Conservation (phyloP, 2,329 filamentous ascomycete species). For the Westerdykella sp. region DNA sequence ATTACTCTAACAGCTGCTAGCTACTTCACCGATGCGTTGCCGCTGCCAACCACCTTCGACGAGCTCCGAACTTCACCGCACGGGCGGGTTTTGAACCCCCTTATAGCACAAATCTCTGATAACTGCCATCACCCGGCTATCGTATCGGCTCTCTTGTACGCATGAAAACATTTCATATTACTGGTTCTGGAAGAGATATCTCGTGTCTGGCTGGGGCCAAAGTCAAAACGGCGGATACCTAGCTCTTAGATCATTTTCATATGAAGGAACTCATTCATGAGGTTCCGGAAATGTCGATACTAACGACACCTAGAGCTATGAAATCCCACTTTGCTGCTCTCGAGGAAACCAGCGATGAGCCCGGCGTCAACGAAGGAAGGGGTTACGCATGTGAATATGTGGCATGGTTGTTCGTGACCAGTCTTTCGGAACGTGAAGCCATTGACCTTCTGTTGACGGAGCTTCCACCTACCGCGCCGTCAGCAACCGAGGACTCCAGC, state of each 20-base stretch:
- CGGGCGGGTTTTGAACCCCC: slow-evolving; percentile 50
- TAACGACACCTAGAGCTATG: slow-evolving; percentile 51
- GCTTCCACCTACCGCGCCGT: slow-evolving; percentile 45
- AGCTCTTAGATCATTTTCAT: too few species aligned
- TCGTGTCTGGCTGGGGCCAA: too few species aligned
- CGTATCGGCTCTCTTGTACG: slow-evolving; percentile 67
- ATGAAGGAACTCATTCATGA: too few species aligned
- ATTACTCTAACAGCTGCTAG: slow-evolving; percentile 11
- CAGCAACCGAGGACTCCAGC: slow-evolving; percentile 6
- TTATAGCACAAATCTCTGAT: slow-evolving; percentile 59
- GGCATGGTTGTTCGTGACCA: slow-evolving; percentile 69
- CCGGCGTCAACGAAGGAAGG: slow-evolving; percentile 60
- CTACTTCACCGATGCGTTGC: slow-evolving; percentile 51
- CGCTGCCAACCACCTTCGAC: slow-evolving; percentile 64
- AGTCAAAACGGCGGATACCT: too few species aligned
- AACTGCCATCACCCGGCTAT: slow-evolving; percentile 63
- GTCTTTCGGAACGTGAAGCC: slow-evolving; percentile 64
- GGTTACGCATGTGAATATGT: slow-evolving; percentile 74
- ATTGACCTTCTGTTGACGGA: slow-evolving; percentile 71
- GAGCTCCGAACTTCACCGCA: slow-evolving; percentile 63
- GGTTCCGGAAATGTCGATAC: neutral
- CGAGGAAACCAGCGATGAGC: slow-evolving; percentile 53
- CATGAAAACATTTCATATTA: slow-evolving; percentile 12
- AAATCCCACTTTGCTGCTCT: slow-evolving; percentile 66
- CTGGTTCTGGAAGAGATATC: neutral